phyloP scores from a whole-genome alignment of 345 rosid genomes.

The Boechera divaricarpa region DNA sequence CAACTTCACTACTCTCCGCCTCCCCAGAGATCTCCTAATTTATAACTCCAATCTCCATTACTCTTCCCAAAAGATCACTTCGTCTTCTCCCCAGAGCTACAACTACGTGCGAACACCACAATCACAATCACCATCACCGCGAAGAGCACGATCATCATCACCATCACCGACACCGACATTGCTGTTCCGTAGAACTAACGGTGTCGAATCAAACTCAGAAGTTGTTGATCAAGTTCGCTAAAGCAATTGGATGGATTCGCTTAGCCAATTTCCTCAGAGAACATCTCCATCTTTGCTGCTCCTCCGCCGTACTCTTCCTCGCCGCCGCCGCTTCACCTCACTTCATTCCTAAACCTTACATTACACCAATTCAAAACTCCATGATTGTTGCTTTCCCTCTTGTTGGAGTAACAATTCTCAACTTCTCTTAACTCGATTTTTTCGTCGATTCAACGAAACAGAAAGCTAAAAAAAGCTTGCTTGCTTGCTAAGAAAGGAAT shows the following conservation, averaged over 20 bases:
- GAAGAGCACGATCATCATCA: conserved; percentile 47
- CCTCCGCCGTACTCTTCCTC: conserved; percentile 67
- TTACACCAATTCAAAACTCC: conserved; percentile 65
- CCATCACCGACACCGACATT: conserved; percentile 43
- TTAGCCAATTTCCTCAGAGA: conserved; percentile 76
- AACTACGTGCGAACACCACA: conserved; percentile 30
- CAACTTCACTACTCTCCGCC: conserved; percentile 27
- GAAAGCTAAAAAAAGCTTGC: background rate
- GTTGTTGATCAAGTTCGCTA: conserved; percentile 60
- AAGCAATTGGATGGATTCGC: conserved; percentile 64
- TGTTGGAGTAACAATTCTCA: conserved; percentile 63
- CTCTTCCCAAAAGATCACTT: conserved; percentile 15
- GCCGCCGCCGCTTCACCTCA: conserved; percentile 74
- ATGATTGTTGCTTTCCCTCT: conserved; percentile 76
- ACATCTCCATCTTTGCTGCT: conserved; percentile 73
- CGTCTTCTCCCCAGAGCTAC: background rate
- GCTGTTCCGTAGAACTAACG: conserved; percentile 25
- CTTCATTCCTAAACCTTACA: conserved; percentile 61
- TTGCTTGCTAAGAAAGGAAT: background rate
- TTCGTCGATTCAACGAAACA: background rate
- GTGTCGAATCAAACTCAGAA: conserved; percentile 51
- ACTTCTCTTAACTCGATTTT: background rate
- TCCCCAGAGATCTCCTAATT: conserved; percentile 1
- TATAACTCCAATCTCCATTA: conserved; percentile 2
- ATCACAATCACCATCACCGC: conserved; percentile 27